A percentile compares a stretch with the other conserved stretches of the same genome.
Conservation (phyloP, 768 basidiomycete species). For the Sporobolomyces phaffii region DNA sequence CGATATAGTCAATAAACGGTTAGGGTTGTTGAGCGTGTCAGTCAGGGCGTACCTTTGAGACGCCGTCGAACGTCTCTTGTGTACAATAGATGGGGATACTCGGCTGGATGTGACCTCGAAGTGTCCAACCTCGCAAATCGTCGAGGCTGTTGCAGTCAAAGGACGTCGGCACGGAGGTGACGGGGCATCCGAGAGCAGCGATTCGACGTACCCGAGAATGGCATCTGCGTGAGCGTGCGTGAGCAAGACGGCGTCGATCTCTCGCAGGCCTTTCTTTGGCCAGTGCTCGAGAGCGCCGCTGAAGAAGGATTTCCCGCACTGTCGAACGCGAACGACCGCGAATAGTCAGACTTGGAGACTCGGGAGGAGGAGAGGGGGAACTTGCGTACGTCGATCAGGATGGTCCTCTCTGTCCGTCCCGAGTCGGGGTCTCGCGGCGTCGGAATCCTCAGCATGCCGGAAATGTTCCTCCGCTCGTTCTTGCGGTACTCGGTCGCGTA, state of each 20-base stretch:
- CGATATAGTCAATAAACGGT: background rate
- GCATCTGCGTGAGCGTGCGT: conserved; percentile 82
- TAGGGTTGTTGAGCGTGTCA: background rate
- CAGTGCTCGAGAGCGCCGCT: conserved; percentile 51
- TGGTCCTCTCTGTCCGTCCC: conserved; percentile 10
- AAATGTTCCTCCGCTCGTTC: conserved; percentile 79
- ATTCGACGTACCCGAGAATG: conserved; percentile 59
- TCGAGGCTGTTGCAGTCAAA: conserved; percentile 55
- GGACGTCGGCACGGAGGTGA: no score
- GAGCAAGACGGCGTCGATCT: conserved; percentile 68
- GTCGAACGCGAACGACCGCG: background rate
- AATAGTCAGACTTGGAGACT: background rate
- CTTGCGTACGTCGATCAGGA: conserved; percentile 45
- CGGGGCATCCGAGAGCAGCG: no score
- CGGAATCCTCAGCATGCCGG: conserved; percentile 57
- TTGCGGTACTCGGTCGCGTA: conserved; percentile 46
- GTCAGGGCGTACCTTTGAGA: conserved; percentile 49
- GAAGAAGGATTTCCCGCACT: conserved; percentile 45
- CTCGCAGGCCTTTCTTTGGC: conserved; percentile 66
- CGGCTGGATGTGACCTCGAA: conserved; percentile 59
- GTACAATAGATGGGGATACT: conserved; percentile 72
- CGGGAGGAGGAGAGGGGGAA: conserved; percentile 48
- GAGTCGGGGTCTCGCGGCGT: background rate
- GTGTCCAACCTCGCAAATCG: conserved; percentile 81
- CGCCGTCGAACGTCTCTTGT: conserved; percentile 59